Conservation (phyloP, 306 rosid genomes). For the Rubus parviflorus region DNA sequence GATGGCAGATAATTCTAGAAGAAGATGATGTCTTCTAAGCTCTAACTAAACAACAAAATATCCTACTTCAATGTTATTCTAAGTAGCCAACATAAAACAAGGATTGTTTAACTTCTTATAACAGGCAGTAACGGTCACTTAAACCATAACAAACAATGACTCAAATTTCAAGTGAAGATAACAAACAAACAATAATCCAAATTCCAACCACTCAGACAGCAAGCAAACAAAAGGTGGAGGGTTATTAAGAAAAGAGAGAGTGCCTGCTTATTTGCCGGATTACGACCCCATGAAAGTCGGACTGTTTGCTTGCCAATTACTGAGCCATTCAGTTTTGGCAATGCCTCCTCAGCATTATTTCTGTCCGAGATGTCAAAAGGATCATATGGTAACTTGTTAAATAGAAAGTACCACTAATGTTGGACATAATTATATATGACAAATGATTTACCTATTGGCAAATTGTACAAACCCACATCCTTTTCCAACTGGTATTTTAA, state of each 20-base stretch:
- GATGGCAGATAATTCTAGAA: background rate
- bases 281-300: constrained; percentile 99
- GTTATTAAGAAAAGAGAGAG: constrained; percentile 17
- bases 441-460: constrained; percentile 62
- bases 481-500: constrained; percentile 95
- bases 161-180: background rate
- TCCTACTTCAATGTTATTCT: background rate
- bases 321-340: constrained; percentile 84
- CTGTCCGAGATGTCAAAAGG: constrained; percentile 46
- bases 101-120: background rate
- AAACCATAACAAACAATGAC: background rate
- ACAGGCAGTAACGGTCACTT: background rate
- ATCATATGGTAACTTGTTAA: constrained; percentile 13
- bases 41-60: background rate
- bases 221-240: background rate
- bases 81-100: background rate
- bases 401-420: background rate
- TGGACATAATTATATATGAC: constrained; percentile 7
- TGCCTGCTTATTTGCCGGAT: constrained; percentile 98
- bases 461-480: constrained; percentile 99
- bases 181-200: background rate
- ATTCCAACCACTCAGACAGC: background rate
- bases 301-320: constrained; percentile 87
- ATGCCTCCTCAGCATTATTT: constrained; percentile 91
- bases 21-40: background rate